A percentile compares a stretch with the other conserved stretches of the same genome.
phyloP scores from a whole-genome alignment of 345 rosid genomes.

The Linum trigynum region DNA sequence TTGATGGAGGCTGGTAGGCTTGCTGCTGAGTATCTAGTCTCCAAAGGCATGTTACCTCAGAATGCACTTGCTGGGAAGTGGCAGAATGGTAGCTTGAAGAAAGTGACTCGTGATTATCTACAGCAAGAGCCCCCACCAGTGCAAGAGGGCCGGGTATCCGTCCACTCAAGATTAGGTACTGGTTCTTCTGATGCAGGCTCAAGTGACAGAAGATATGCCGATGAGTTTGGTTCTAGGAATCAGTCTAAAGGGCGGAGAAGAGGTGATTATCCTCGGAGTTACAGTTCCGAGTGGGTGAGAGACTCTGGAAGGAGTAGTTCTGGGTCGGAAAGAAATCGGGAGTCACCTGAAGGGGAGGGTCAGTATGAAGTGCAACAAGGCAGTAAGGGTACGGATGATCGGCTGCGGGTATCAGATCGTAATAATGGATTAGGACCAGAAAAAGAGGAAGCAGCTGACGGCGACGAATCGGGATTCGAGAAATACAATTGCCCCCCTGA shows the following conservation, averaged over 20 bases:
- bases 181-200: conserved; percentile 32
- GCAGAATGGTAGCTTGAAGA: conserved; percentile 66
- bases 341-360: conserved; percentile 40
- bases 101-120: conserved; percentile 46
- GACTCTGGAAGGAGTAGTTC: conserved; percentile 63
- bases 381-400: conserved; percentile 43
- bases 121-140: conserved; percentile 42
- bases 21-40: conserved; percentile 85
- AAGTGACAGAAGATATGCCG: conserved; percentile 52
- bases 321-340: conserved; percentile 56
- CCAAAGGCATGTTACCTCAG: conserved; percentile 60
- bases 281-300: conserved; percentile 54
- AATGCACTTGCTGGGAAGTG: conserved; percentile 57
- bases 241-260: conserved; percentile 53
- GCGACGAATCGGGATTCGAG: conserved; percentile 36
- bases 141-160: conserved; percentile 41
- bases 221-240: conserved; percentile 51
- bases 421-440: conserved; percentile 30
- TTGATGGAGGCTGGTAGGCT: conserved; percentile 92
- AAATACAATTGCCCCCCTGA: conserved; percentile 30
- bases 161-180: conserved; percentile 43
- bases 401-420: conserved; percentile 37
- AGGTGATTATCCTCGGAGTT: conserved; percentile 41
- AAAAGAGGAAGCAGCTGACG: conserved; percentile 40
- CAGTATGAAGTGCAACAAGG: conserved; percentile 52